Conservation (phyloP, 78 protist species). For the Isochrysis galbana region DNA sequence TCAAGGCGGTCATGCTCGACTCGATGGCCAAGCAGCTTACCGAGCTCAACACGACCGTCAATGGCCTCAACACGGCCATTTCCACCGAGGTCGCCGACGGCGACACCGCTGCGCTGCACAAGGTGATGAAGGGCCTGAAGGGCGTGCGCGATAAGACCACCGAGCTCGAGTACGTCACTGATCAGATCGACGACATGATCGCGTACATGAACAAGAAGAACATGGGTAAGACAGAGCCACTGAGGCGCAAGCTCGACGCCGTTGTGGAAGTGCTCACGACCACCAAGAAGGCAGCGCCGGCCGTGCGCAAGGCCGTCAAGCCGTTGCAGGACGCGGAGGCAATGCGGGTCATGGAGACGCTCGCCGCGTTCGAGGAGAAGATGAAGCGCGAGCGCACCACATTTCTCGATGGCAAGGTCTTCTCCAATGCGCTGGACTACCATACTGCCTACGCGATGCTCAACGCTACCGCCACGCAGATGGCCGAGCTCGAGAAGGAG, state of each 20-base stretch:
- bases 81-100: neutral
- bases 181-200: neutral
- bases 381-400: neutral
- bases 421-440: neutral
- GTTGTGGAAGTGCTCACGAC: neutral
- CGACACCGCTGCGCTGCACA: neutral
- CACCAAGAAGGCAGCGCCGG: neutral
- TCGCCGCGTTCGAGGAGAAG: neutral
- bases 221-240: neutral
- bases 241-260: neutral
- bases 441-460: neutral
- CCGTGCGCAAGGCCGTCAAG: neutral
- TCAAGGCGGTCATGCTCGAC: neutral
- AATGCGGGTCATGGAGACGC: neutral
- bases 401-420: neutral
- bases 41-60: neutral
- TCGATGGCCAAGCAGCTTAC: neutral
- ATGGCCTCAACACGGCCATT: neutral
- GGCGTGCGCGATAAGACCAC: neutral
- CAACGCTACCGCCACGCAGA: neutral
- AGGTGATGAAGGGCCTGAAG: neutral
- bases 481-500: conserved; percentile 1
- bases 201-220: neutral
- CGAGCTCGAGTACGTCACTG: neutral
- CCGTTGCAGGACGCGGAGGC: conserved; percentile 5